These are phyloP conservation scores for Sherardia arvensis DNA, from an alignment of 257 asterid species.

Conservation along the genomic window DNA sequence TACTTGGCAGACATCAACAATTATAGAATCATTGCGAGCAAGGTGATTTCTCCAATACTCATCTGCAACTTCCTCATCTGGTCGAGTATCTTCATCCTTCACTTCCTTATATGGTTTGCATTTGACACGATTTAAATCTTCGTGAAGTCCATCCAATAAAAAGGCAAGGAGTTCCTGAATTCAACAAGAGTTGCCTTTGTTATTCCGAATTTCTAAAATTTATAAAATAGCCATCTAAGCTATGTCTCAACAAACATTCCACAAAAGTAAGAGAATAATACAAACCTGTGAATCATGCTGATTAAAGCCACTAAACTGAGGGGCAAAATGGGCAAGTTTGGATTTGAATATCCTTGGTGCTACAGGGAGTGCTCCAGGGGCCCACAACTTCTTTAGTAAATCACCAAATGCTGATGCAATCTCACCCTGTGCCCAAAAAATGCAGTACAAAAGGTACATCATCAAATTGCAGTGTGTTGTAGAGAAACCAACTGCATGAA, in stretches of 20 bases:
- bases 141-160: conserved; percentile 94
- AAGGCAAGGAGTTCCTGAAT: conserved; percentile 89
- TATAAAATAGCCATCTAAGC: neutral
- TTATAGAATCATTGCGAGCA: conserved; percentile 94
- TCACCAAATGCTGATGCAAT: conserved; percentile 94
- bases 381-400: conserved; percentile 84
- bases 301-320: conserved; percentile 91
- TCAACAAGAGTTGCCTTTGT: conserved; percentile 8
- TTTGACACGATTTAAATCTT: conserved; percentile 95
- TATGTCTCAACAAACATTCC: neutral
- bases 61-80: conserved; percentile 85
- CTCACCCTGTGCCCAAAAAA: conserved; percentile 59
- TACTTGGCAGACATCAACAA: conserved; percentile 95
- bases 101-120: conserved; percentile 86
- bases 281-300: conserved; percentile 97
- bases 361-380: conserved; percentile 84
- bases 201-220: conserved; percentile 9
- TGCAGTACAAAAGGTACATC: neutral
- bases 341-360: conserved; percentile 86
- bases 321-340: conserved; percentile 93
- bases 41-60: conserved; percentile 90
- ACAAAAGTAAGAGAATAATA: conserved; percentile 11
- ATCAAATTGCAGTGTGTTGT: neutral
- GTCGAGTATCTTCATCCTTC: conserved; percentile 76
- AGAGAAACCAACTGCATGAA: neutral